Evolutionary conservation across 2,329 filamentous ascomycete species (phyloP).

Genomic region (Fusarium zealandicum): DNA sequence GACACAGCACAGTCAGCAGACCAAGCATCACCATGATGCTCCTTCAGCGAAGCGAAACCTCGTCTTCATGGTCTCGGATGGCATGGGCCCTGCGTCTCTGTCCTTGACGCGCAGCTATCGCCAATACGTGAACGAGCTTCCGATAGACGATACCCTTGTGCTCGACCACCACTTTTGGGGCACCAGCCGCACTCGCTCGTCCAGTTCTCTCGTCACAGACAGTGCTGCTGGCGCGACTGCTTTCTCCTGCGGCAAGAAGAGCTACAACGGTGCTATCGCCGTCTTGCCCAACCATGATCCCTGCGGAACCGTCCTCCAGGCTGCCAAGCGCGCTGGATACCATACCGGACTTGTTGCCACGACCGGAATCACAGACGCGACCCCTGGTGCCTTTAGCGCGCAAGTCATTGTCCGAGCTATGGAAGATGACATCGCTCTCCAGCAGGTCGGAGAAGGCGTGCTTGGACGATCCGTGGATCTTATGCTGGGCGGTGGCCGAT

Average conservation of each 20-base stretch:
- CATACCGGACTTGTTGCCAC: slow-evolving; percentile 94
- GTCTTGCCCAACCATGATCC: slow-evolving; percentile 84
- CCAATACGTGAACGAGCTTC: slow-evolving; percentile 77
- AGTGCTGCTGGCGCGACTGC: slow-evolving; percentile 97
- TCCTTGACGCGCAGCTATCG: slow-evolving; percentile 86
- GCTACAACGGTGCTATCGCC: slow-evolving; percentile 95
- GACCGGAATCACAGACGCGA: slow-evolving; percentile 84
- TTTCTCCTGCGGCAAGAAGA: slow-evolving; percentile 91
- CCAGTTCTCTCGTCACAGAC: slow-evolving; percentile 87
- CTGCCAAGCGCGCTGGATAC: slow-evolving; percentile 90
- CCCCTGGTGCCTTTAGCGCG: slow-evolving; percentile 91
- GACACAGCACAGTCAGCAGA: slow-evolving; percentile 73
- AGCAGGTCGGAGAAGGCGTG: slow-evolving; percentile 88
- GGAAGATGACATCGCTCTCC: slow-evolving; percentile 89
- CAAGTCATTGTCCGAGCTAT: slow-evolving; percentile 82
- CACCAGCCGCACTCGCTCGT: slow-evolving; percentile 84
- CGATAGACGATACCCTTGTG: slow-evolving; percentile 75
- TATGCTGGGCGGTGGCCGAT: slow-evolving; percentile 91
- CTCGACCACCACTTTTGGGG: slow-evolving; percentile 92
- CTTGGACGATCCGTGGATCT: slow-evolving; percentile 89
- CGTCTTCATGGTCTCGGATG: slow-evolving; percentile 98
- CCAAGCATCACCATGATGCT: slow-evolving; percentile 45
- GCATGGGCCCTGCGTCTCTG: slow-evolving; percentile 94
- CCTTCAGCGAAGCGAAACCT: slow-evolving; percentile 81
- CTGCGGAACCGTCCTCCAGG: slow-evolving; percentile 92